phyloP scores from a whole-genome alignment of 306 rosid genomes.

The Prunus persica region DNA sequence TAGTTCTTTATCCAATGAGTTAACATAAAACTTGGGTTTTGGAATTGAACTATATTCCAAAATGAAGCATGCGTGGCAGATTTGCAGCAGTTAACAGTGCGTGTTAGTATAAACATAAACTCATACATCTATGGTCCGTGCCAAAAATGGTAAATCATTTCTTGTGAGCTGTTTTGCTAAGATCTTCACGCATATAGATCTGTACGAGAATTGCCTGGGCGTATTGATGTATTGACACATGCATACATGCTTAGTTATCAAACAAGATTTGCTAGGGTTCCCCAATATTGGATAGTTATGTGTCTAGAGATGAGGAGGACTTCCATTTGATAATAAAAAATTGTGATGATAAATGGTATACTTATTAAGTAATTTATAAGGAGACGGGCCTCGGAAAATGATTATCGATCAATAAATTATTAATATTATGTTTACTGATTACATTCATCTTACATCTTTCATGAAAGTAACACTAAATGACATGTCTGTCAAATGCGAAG shows the following conservation, averaged over 20 bases:
- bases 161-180: slow-evolving; percentile 22
- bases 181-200: slow-evolving; percentile 26
- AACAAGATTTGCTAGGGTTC: not conserved
- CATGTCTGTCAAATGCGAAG: not conserved
- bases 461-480: not conserved
- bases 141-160: slow-evolving; percentile 24
- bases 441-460: not conserved
- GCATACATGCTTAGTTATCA: not conserved
- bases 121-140: slow-evolving; percentile 19
- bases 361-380: too few species aligned
- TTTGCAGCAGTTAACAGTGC: not conserved
- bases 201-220: not conserved
- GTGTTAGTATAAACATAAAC: slow-evolving; percentile 8
- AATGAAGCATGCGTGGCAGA: slow-evolving; percentile 9
- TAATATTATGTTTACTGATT: too few species aligned
- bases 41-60: not conserved
- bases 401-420: too few species aligned
- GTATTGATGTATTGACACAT: not conserved
- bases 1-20: slow-evolving; percentile 2
- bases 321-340: too few species aligned
- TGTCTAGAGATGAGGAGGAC: not conserved
- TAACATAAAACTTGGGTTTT: not conserved
- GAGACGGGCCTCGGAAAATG: too few species aligned
- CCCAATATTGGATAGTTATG: not conserved
- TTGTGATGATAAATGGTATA: not conserved